Evolutionary conservation across 2,329 filamentous ascomycete genomes (phyloP), one percentile per base, ranked within the genome.

Genomic region (Aspergillus caelatus): DNA sequence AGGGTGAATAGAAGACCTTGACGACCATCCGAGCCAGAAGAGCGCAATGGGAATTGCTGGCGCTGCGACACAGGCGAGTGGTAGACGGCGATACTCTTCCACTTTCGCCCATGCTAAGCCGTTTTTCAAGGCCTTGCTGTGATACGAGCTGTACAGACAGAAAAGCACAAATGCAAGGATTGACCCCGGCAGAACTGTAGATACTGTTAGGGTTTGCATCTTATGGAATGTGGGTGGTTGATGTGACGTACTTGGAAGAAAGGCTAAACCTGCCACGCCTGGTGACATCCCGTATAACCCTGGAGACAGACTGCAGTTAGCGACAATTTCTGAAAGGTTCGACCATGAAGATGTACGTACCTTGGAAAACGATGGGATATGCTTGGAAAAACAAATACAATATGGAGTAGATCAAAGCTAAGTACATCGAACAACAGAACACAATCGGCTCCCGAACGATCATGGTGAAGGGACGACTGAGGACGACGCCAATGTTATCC

Each of bases 351-450:
- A 21, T 16, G 26, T 9, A 52, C 10, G 32, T 65, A 54, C 70
- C 67, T 62, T 84, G 80, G 75, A 91, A 93, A 66, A 92, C 88
- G 65, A 88, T 80, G 3, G 88, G 87, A 73, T 89, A 93, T 3
- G 89, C 88, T 75, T 91, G 86, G 69, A 93, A 91, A 72, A 88
- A 91, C 77, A 93, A 89, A 82, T 87, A 88, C 67, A 88, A 85
- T 58, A 88, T 83, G 1, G 81, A 83, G 71, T 92, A 93, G 46
- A 87, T 83, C 48, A 93, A 82, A 46, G 90, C 87, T 28, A 92
- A 80, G 75, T 92, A 93, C 73, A 85, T 71, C 77, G 88, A 92
- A 4, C 85, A 86, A 60, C 86, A 88, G 54, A 88, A 82, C 10
- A 93, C 89, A 59, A 94, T 89, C 58, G 88, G 86, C 74, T 94